phyloP scores from a whole-genome alignment of 371 early-diverging fungal genomes.

The Neoconidiobolus thromboides region DNA sequence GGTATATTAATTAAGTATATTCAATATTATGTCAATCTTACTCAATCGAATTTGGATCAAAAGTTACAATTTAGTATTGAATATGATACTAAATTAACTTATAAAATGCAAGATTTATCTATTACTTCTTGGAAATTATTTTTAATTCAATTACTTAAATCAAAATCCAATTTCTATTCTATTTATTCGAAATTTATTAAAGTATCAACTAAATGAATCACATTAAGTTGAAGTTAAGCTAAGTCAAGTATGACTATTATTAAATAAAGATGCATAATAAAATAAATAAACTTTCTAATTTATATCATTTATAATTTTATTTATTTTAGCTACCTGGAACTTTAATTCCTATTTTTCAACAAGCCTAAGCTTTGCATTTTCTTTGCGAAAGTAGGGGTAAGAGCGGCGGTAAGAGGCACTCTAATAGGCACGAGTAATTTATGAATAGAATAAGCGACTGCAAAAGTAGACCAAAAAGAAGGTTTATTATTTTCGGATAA shows the following conservation, averaged over 20 bases:
- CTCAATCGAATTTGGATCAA: slow-evolving; percentile 15
- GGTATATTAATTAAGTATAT: slow-evolving; percentile 22
- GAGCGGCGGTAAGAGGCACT: slow-evolving; percentile 17
- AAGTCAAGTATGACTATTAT: too few relatives aligned
- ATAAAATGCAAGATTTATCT: slow-evolving; percentile 13
- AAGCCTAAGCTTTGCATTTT: slow-evolving; percentile 16
- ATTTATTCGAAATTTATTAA: neutral
- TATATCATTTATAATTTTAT: too few relatives aligned
- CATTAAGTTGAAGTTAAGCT: too few relatives aligned
- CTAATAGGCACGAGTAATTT: slow-evolving; percentile 19
- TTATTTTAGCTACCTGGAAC: too few relatives aligned
- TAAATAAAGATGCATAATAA: too few relatives aligned
- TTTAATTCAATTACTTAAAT: neutral
- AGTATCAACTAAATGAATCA: neutral
- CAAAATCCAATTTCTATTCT: neutral
- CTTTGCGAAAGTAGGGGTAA: slow-evolving; percentile 18
- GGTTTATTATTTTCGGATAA: slow-evolving; percentile 11
- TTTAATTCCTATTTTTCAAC: slow-evolving; percentile 7
- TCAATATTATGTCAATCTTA: slow-evolving; percentile 30
- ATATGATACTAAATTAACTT: slow-evolving; percentile 21
- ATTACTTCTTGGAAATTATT: slow-evolving; percentile 6
- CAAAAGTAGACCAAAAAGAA: slow-evolving; percentile 17
- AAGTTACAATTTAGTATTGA: slow-evolving; percentile 17
- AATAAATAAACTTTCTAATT: too few relatives aligned
- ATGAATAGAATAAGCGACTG: slow-evolving; percentile 22